Evolutionary conservation across 2,329 filamentous ascomycete species (phyloP).

Genomic region (Pseudogymnoascus sp.): DNA sequence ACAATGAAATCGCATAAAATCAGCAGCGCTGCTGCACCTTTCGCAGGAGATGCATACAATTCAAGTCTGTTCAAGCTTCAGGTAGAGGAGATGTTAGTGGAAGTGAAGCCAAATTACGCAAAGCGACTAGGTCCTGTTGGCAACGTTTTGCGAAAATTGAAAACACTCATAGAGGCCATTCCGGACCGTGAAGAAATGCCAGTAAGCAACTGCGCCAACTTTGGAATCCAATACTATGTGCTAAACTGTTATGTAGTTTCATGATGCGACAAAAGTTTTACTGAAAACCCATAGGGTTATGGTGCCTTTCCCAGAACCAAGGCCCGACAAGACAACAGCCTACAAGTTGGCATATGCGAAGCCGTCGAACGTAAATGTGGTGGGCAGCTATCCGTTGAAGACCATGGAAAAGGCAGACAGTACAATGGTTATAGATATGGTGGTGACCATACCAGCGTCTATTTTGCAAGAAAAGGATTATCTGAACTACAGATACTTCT

Average conservation of each 20-base stretch:
- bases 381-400: constrained; percentile 77
- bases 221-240: background rate
- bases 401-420: constrained; percentile 62
- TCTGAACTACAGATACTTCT: constrained; percentile 85
- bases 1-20: constrained; percentile 6
- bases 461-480: constrained; percentile 95
- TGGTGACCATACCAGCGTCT: constrained; percentile 72
- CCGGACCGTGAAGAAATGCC: constrained; percentile 42
- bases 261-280: constrained; percentile 60
- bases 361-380: constrained; percentile 74
- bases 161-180: constrained; percentile 50
- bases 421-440: constrained; percentile 65
- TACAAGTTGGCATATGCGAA: constrained; percentile 76
- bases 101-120: constrained; percentile 52
- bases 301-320: constrained; percentile 82
- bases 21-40: constrained; percentile 31
- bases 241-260: constrained; percentile 43
- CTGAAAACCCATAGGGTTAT: constrained; percentile 60
- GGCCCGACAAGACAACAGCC: constrained; percentile 65
- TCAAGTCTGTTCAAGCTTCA: constrained; percentile 63
- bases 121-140: constrained; percentile 49
- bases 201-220: constrained; percentile 25
- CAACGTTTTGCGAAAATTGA: constrained; percentile 46
- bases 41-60: constrained; percentile 45
- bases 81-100: constrained; percentile 54